Evolutionary conservation across 108 stramenopile genomes (phyloP).

Genomic region (Parmales sp.): DNA sequence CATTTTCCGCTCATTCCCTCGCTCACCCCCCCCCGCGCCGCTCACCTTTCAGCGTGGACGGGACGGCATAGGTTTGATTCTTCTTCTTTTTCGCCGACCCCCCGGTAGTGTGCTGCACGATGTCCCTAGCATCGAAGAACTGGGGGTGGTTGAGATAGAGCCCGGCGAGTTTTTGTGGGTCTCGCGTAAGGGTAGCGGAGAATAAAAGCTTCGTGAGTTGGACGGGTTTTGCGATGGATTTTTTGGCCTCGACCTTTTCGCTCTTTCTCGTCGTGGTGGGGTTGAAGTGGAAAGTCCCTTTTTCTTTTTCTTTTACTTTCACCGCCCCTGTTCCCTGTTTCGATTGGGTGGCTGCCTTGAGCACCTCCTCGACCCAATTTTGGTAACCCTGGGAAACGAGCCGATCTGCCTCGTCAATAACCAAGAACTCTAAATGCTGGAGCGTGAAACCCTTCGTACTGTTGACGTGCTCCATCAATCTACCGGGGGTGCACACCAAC

Average conservation of each 20-base stretch:
- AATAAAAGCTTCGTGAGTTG: constrained; percentile 67
- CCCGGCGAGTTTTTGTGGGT: constrained; percentile 85
- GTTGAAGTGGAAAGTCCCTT: background rate
- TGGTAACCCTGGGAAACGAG: constrained; percentile 84
- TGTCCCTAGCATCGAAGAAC: constrained; percentile 58
- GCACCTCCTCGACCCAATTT: constrained; percentile 72
- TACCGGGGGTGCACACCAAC: constrained; percentile 87
- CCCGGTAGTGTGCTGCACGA: background rate
- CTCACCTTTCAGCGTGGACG: background rate
- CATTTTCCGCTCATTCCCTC: constrained; percentile 27
- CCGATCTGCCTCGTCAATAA: constrained; percentile 90
- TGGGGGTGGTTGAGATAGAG: constrained; percentile 75
- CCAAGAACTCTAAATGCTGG: constrained; percentile 76
- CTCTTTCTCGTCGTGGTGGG: constrained; percentile 6
- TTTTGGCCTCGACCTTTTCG: constrained; percentile 20
- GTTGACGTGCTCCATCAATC: constrained; percentile 82
- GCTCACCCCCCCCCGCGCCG: constrained; percentile 25
- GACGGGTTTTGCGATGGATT: constrained; percentile 23
- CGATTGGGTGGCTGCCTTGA: constrained; percentile 41
- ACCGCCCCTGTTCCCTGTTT: constrained; percentile 3
- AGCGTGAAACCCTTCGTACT: constrained; percentile 84
- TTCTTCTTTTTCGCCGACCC: background rate
- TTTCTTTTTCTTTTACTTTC: constrained; percentile 17
- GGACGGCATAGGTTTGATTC: background rate
- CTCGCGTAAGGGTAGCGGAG: constrained; percentile 83